phyloP scores from a whole-genome alignment of 495 filamentous ascomycete species.

The Penicillium coprophilum region DNA sequence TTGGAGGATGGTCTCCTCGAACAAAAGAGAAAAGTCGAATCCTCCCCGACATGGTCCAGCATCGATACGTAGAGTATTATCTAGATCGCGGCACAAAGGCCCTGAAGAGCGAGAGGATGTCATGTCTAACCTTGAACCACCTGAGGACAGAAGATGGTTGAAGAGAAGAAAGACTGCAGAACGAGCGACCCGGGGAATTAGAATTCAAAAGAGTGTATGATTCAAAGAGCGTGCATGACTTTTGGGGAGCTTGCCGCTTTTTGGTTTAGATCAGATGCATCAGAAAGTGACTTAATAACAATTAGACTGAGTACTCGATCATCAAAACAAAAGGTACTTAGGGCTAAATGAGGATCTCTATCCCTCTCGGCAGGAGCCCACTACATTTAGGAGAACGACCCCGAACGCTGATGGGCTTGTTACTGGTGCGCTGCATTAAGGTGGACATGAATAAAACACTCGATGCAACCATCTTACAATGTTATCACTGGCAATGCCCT shows the following conservation, averaged over 20 bases:
- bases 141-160: constrained; percentile 13
- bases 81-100: constrained; percentile 35
- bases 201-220: constrained; percentile 12
- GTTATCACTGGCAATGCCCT: constrained; percentile 15
- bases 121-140: constrained; percentile 36
- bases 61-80: constrained; percentile 46
- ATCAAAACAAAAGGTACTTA: background rate
- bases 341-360: constrained; percentile 7
- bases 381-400: constrained; percentile 23
- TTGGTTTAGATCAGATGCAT: constrained; percentile 27
- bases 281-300: constrained; percentile 15
- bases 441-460: constrained; percentile 18
- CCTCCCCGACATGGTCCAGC: constrained; percentile 45
- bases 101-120: constrained; percentile 21
- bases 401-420: constrained; percentile 17
- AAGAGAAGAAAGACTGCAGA: constrained; percentile 15
- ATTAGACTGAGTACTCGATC: background rate
- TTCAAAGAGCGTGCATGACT: constrained; percentile 15
- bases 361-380: constrained; percentile 31
- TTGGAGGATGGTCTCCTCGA: constrained; percentile 56
- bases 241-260: constrained; percentile 10
- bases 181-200: constrained; percentile 17
- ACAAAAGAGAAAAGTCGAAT: constrained; percentile 63
- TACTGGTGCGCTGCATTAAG: constrained; percentile 26
- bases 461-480: constrained; percentile 28